phyloP scores from a whole-genome alignment of 192 early-diverging fungal species.

The Spizellomyces punctatus region DNA sequence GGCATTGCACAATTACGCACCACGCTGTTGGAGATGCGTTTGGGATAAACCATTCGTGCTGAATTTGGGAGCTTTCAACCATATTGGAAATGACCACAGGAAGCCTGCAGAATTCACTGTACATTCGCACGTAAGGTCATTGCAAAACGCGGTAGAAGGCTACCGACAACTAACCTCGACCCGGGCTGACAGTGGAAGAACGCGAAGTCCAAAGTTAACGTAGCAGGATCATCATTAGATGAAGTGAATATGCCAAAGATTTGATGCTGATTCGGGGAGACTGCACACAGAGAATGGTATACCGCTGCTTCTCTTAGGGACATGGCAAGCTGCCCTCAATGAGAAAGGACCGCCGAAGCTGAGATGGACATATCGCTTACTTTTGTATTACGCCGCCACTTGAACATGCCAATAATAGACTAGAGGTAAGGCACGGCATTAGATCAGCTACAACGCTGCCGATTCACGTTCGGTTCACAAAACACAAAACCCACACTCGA shows the following conservation, averaged over 20 bases:
- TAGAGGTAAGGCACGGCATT: background rate
- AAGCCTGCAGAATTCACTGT: conserved; percentile 6
- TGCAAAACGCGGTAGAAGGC: background rate
- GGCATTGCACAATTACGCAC: no score
- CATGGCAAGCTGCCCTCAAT: background rate
- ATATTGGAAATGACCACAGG: conserved; percentile 7
- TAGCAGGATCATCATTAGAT: conserved; percentile 11
- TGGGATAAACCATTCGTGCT: conserved; percentile 22
- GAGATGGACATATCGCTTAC: background rate
- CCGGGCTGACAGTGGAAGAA: background rate
- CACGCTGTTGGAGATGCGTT: background rate
- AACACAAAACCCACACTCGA: background rate
- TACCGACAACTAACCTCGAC: background rate
- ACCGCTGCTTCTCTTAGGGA: conserved; percentile 7
- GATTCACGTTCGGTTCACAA: background rate
- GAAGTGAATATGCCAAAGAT: conserved; percentile 14
- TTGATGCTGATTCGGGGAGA: background rate
- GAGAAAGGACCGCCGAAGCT: background rate
- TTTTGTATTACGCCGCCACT: conserved; percentile 18
- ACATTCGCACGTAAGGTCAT: background rate
- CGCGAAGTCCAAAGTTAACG: conserved; percentile 12
- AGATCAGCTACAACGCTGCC: background rate
- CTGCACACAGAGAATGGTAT: conserved; percentile 7
- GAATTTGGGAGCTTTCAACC: conserved; percentile 20
- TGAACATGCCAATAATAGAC: conserved; percentile 17